phyloP scores from a whole-genome alignment of 2,329 filamentous ascomycete genomes.

The Chaetomium olivaceum region DNA sequence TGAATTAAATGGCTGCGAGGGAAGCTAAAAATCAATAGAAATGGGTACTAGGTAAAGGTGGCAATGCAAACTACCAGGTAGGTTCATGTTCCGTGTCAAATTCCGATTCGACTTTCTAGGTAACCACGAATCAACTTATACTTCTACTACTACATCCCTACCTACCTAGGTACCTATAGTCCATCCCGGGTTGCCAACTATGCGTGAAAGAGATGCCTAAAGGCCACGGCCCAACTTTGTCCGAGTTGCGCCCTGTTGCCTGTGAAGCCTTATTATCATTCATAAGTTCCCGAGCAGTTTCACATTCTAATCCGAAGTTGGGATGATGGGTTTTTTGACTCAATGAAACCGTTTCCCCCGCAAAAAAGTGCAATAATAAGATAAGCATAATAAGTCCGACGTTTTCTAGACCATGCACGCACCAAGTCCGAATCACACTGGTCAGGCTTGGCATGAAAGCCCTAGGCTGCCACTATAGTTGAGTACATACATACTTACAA shows the following conservation, averaged over 20 bases:
- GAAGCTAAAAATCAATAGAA: background rate
- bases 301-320: background rate
- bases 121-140: background rate
- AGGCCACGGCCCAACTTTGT: background rate
- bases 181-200: too few relatives aligned
- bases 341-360: background rate
- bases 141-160: too few relatives aligned
- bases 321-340: background rate
- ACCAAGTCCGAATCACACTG: background rate
- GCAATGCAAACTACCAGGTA: background rate
- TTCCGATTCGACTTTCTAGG: background rate
- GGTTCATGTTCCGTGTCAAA: background rate
- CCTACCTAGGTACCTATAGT: too few relatives aligned
- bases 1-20: background rate
- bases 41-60: background rate
- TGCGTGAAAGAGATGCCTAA: background rate
- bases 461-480: background rate
- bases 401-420: too few relatives aligned
- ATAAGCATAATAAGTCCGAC: too few relatives aligned
- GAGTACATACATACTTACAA: background rate
- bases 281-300: background rate
- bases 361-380: background rate
- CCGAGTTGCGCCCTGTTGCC: background rate
- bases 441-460: background rate
- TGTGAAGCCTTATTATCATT: background rate